Base-by-base conservation (phyloP, 108 stramenopile species). In the Conticribra guillardii region DNA sequence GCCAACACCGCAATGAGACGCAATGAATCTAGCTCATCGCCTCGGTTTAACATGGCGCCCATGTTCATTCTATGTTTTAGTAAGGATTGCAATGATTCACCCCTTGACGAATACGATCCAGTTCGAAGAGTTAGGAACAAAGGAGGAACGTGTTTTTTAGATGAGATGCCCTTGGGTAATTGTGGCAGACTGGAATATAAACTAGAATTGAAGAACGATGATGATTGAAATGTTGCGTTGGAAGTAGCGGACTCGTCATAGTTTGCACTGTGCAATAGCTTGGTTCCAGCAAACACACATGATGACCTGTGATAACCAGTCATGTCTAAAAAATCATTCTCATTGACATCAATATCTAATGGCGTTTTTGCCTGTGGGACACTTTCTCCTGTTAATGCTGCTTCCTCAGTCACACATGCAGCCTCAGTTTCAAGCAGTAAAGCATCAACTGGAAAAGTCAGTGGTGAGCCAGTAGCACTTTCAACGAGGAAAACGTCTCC, bases 91-190 rank as follows among this genome's bases (percentile, higher is more conserved):
- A 97, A 67, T 9, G 96, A 77, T 54, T 92, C 84, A 17, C 96
- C 94, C 71, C 88, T 84, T 24, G 94, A 92, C 2, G 91, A 93
- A 62, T 91, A 89, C 44, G 91, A 93, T 17, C 96, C 96, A 4
- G 94, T 94, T 29, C 93, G 89, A 4, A 96, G 63, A 11, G 75
- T 82, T 3, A 89, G 50, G 28, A 65, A 73, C 4, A 71, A 50
- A 1, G 69, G 52, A 46, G 51, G 33, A 54, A 58, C 29, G 16
- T 29, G 22, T 21, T 56, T 32, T 45, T 45, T 28, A 16, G 47
- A 15, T 14, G 29, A 21, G 57, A 41, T 17, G 45, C 23, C 53
- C 23, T 17, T 37, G 16, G 57, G 68, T 31, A 68, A 46, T 45
- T 45, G 58, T 32, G 58, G 74, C 53, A 59, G 50, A 27, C 28